These are phyloP conservation scores for Wickerhamomyces alni DNA, from an alignment of 805 yeast genomes.

Conservation along the genomic window DNA sequence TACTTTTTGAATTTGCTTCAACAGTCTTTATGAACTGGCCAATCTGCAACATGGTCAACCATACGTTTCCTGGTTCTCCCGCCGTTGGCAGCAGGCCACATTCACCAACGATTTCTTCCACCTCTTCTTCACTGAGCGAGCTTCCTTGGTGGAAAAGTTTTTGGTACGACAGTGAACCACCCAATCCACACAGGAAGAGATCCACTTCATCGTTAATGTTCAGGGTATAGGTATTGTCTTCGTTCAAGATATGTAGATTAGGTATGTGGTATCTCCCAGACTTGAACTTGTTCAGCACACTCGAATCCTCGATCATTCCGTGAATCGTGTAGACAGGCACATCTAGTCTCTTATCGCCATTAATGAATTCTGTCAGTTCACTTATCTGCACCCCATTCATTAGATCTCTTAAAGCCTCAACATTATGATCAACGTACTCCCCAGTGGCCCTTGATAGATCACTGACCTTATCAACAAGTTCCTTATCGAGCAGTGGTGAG, in stretches of 20 bases:
- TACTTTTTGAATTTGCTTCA: conserved; percentile 31
- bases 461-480: conserved; percentile 44
- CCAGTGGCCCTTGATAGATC: conserved; percentile 42
- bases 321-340: conserved; percentile 74
- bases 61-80: conserved; percentile 60
- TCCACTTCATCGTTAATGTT: conserved; percentile 31
- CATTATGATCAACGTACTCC: conserved; percentile 33
- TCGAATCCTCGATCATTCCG: conserved; percentile 71
- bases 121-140: conserved; percentile 16
- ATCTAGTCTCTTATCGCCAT: conserved; percentile 34
- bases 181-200: conserved; percentile 60
- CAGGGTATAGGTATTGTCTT: conserved; percentile 39
- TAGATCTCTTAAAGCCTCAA: conserved; percentile 26
- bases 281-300: conserved; percentile 57
- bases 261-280: conserved; percentile 45
- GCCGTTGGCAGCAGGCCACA: conserved; percentile 43
- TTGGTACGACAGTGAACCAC: conserved; percentile 65
- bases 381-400: conserved; percentile 36
- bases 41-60: conserved; percentile 68
- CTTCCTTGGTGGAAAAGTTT: conserved; percentile 63
- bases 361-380: conserved; percentile 44
- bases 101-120: conserved; percentile 13
- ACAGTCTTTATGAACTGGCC: conserved; percentile 56
- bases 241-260: conserved; percentile 60
- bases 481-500: conserved; percentile 49